Evolutionary conservation across 2,329 filamentous ascomycete genomes (phyloP), one percentile per base, ranked within the genome.

Genomic region (Tricladium varicosporioides): DNA sequence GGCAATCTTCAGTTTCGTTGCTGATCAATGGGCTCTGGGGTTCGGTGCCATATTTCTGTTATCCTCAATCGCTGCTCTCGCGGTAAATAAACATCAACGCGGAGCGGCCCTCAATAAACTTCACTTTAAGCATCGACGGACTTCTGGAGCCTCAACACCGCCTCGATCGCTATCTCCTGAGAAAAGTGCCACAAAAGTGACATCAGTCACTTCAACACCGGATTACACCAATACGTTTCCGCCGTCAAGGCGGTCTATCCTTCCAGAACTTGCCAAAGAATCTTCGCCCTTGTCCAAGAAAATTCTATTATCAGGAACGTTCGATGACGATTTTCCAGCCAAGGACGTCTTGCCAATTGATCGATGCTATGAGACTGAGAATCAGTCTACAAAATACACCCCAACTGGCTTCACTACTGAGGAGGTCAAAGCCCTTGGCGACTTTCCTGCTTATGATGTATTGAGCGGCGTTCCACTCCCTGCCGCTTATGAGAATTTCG

Each of bases 391-490:
- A 11, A 76, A 75, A 22, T 86, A 80, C 67, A 85, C 84, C 1
- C 83, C 83, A 1, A 91, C 82, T 44, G 89, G 87, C 1, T 87
- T 92, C 65, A 87, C 87, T 0, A 77, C 86, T 0, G 78, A 79
- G 1, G 89, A 95, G 55, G 79, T 95, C 60, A 81, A 80, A 54
- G 79, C 80, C 0, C 74, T 95, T 1, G 90, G 90, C 0, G 79
- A 88, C 63, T 95, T 95, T 56, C 90, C 91, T 0, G 85, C 93
- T 68, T 95, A 95, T 70, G 82, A 89, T 5, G 74, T 78, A 1
- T 74, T 96, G 10, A 90, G 86, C 49, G 91, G 88, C 5, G 86
- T 95, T 4, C 88, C 88, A 1, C 73, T 88, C 48, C 91, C 91
- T 0, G 62, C 76, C 8, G 78, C 87, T 0, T 86, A 88, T 55